Conservation (phyloP, 1,284 basidiomycete species). For the Tausonia pullulans region DNA sequence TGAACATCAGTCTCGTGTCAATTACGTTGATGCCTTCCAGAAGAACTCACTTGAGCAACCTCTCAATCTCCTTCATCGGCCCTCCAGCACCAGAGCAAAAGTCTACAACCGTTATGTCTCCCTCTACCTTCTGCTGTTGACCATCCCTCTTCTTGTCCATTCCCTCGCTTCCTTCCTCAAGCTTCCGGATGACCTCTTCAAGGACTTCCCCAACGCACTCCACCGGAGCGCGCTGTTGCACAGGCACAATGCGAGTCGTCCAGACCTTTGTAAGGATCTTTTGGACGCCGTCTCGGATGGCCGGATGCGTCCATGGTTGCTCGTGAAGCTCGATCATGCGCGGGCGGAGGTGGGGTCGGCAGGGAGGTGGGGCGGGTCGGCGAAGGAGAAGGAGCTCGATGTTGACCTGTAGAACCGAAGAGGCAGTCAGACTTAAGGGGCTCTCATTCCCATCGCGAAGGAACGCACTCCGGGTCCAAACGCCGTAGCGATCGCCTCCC, state of each 20-base stretch:
- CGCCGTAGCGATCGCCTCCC: conserved; percentile 18
- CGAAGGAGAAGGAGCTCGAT: not conserved
- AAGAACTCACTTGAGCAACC: no score
- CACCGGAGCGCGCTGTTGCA: conserved; percentile 25
- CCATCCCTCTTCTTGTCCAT: not conserved
- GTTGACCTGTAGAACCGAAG: not conserved
- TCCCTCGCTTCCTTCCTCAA: conserved; percentile 17
- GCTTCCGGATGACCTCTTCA: conserved; percentile 22
- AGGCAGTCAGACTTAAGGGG: not conserved
- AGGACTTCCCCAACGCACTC: conserved; percentile 22
- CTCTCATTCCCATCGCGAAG: no score
- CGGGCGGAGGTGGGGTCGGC: conserved; percentile 21
- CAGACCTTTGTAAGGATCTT: conserved; percentile 25
- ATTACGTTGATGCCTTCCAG: no score
- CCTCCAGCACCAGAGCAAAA: conserved; percentile 31
- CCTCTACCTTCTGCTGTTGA: no score
- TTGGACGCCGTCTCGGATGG: not conserved
- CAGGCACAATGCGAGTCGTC: conserved; percentile 22
- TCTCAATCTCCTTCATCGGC: no score
- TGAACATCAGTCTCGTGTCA: no score
- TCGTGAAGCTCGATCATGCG: conserved; percentile 28
- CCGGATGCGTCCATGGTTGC: conserved; percentile 16
- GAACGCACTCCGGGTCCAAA: conserved; percentile 21
- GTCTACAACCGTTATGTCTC: conserved; percentile 24
- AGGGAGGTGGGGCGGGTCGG: not conserved